Conservation (phyloP, 2,329 filamentous ascomycete species). For the Colletotrichum graminicola region DNA sequence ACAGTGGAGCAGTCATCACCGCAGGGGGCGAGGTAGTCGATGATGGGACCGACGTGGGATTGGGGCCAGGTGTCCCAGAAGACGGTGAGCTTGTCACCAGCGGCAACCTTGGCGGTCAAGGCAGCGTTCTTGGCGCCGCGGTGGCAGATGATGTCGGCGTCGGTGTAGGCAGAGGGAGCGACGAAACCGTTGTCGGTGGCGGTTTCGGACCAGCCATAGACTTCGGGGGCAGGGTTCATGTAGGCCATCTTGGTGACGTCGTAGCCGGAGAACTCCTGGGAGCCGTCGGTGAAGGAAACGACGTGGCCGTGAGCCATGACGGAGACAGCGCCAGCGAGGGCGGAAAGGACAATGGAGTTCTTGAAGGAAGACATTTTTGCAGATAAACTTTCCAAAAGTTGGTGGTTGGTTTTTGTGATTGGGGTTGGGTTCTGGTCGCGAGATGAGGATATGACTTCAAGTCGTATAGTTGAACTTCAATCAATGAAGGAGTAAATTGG, state of each 20-base stretch:
- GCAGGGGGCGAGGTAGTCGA: constrained; percentile 71
- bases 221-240: constrained; percentile 46
- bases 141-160: constrained; percentile 63
- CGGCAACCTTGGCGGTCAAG: constrained; percentile 61
- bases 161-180: constrained; percentile 55
- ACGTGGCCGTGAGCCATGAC: constrained; percentile 51
- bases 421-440: constrained; percentile 10
- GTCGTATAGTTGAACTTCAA: constrained; percentile 39
- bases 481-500: constrained; percentile 41
- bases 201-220: constrained; percentile 50
- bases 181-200: constrained; percentile 60
- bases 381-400: constrained; percentile 31
- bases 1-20: constrained; percentile 65
- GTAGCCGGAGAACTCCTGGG: constrained; percentile 49
- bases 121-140: constrained; percentile 55
- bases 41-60: constrained; percentile 71
- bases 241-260: constrained; percentile 46
- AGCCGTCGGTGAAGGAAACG: constrained; percentile 46
- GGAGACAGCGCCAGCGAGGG: constrained; percentile 44
- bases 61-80: constrained; percentile 77
- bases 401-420: not conserved
- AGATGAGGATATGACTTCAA: constrained; percentile 37
- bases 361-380: constrained; percentile 45
- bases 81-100: constrained; percentile 69
- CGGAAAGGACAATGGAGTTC: constrained; percentile 43